Percentiles rank a stretch among this genome's conserved stretches.
Evolutionary conservation across 495 filamentous ascomycete genomes (phyloP).

Genomic region (Jackrogersella multiformis): DNA sequence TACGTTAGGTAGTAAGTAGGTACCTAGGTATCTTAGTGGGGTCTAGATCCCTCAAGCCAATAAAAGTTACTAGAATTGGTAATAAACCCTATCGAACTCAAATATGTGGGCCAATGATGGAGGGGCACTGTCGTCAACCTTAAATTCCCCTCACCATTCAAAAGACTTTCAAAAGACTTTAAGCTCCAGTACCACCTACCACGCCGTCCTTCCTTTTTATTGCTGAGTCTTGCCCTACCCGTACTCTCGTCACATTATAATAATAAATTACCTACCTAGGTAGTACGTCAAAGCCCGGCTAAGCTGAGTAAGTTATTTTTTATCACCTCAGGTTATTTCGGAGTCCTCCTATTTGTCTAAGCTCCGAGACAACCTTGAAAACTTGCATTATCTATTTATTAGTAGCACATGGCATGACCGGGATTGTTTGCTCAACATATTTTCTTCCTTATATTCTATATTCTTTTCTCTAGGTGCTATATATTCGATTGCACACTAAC

Average conservation of each 20-base stretch:
- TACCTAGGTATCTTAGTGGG: slow-evolving; percentile 9
- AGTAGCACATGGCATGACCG: slow-evolving; percentile 11
- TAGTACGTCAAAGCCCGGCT: slow-evolving; percentile 28
- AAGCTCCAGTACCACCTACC: slow-evolving; percentile 30
- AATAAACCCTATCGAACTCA: slow-evolving; percentile 18
- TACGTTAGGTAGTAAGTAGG: too few species aligned
- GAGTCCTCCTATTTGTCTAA: slow-evolving; percentile 17
- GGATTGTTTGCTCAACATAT: slow-evolving; percentile 17
- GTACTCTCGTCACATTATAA: slow-evolving; percentile 14
- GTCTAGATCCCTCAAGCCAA: slow-evolving; percentile 22
- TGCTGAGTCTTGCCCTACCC: slow-evolving; percentile 21
- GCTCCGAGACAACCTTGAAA: slow-evolving; percentile 18
- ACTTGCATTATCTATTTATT: slow-evolving; percentile 17
- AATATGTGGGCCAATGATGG: slow-evolving; percentile 33
- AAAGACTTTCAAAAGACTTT: slow-evolving; percentile 27
- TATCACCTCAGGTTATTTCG: slow-evolving; percentile 4
- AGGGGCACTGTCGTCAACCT: slow-evolving; percentile 41
- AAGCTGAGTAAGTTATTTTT: slow-evolving; percentile 39
- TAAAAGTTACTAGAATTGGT: slow-evolving; percentile 16
- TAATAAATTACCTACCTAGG: background rate
- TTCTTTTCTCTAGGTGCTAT: background rate
- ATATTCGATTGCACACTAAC: slow-evolving; percentile 10
- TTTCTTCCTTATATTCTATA: slow-evolving; percentile 8
- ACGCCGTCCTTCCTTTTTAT: slow-evolving; percentile 20
- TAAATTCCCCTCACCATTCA: slow-evolving; percentile 39